Percentiles rank a stretch among this genome's conserved stretches.
Conservation (phyloP, 1,284 basidiomycete species). For the Malassezia sympodialis region DNA sequence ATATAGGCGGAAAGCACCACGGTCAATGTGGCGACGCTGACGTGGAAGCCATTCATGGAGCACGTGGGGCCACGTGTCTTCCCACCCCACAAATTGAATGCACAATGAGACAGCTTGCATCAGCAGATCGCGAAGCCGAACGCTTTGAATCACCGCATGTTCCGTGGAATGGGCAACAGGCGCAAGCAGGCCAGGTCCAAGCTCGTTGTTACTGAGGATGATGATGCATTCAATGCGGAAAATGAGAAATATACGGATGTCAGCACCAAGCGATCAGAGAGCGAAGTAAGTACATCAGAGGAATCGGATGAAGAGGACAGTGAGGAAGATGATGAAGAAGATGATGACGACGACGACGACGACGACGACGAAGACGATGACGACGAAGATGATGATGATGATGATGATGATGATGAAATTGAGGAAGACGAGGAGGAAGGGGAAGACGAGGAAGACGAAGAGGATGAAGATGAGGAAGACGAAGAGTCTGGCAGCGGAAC, state of each 20-base stretch:
- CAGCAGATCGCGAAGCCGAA: neutral
- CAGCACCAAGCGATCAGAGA: constrained; percentile 1
- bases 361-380: constrained; percentile 3
- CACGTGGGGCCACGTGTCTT: constrained; percentile 12
- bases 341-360: neutral
- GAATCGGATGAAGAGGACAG: neutral
- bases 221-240: constrained; percentile 4
- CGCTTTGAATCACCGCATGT: neutral
- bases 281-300: neutral
- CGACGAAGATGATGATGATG: neutral
- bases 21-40: neutral
- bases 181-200: neutral
- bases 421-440: neutral
- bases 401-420: constrained; percentile 7
- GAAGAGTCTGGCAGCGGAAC: constrained; percentile 19
- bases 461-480: constrained; percentile 4
- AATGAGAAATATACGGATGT: constrained; percentile 11
- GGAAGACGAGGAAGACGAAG: constrained; percentile 16
- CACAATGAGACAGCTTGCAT: neutral
- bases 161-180: neutral
- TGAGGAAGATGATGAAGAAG: neutral
- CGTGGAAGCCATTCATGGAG: neutral
- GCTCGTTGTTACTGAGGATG: constrained; percentile 13
- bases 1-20: neutral
- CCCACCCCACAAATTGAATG: constrained; percentile 7